Conservation (phyloP, 345 rosid genomes). For the Carallia pectinifolia region DNA sequence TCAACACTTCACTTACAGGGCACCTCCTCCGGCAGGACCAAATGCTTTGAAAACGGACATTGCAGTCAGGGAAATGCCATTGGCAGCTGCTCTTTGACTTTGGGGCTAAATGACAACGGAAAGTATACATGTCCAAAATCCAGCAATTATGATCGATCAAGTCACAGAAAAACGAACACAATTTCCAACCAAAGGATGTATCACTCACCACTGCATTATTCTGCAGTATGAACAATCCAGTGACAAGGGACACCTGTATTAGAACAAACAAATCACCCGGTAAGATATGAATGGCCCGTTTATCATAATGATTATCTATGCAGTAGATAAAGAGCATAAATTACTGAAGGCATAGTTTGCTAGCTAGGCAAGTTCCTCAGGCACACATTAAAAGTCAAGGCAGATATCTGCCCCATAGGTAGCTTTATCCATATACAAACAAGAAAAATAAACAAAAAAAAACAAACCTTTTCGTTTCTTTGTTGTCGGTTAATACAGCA, state of each 20-base stretch:
- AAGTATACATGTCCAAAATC: not conserved
- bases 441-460: too few relatives aligned
- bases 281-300: not conserved
- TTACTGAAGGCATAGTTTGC: not conserved
- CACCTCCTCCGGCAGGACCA: conserved; percentile 70
- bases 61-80: conserved; percentile 60
- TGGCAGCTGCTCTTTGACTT: conserved; percentile 57
- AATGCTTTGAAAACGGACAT: conserved; percentile 66
- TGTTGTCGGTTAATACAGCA: too few relatives aligned
- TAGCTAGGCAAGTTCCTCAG: too few relatives aligned
- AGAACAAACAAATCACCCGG: not conserved
- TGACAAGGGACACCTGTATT: conserved; percentile 42
- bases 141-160: not conserved
- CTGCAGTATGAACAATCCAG: conserved; percentile 52
- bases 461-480: too few relatives aligned
- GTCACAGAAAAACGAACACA: not conserved
- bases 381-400: too few relatives aligned
- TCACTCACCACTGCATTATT: conserved; percentile 54
- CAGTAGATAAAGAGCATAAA: not conserved
- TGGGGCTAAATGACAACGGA: conserved; percentile 37
- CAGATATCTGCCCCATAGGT: too few relatives aligned
- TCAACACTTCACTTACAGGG: conserved; percentile 42
- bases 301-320: not conserved
- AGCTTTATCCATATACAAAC: too few relatives aligned
- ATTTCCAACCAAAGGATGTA: conserved; percentile 2